phyloP scores from a whole-genome alignment of 306 rosid genomes.

The barrel medic (Medicago truncatula) region MtrunA17r5.0-ANR NC_053049.1:39596001-39596500 shows the following conservation, averaged over 20 bases:
- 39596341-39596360: neutral
- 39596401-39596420: neutral
- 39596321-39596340: neutral
- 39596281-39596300: neutral
- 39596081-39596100: neutral
- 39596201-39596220: neutral
- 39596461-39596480: neutral
- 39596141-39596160: neutral
- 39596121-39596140: neutral
- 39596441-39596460: conserved; percentile 1
- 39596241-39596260: neutral
- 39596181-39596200: neutral
- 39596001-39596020: too few species aligned
- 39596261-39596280: neutral
- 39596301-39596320: neutral
- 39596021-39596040: too few species aligned
- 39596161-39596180: neutral
- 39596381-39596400: neutral
- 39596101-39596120: neutral
- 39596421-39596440: neutral
- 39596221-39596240: neutral
- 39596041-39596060: neutral
- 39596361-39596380: neutral
- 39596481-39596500: neutral
- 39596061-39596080: neutral